Base-by-base conservation (phyloP, 768 basidiomycete species). In the Auricularia sp. region DNA sequence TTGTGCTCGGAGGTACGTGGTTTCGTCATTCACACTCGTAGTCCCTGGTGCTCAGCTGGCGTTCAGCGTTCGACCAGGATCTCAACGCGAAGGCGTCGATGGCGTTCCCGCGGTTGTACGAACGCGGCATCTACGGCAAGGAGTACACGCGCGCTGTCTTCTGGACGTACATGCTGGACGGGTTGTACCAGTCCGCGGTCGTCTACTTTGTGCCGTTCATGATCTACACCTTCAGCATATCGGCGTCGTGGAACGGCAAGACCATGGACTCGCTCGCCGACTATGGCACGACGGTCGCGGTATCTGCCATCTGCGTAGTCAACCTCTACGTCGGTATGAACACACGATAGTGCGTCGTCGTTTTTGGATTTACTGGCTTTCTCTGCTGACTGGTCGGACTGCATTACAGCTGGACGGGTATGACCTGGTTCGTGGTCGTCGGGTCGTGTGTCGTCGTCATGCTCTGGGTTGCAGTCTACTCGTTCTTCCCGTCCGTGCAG, bases 81-180 rank as follows among this genome's bases (percentile, higher is more conserved):
- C 81, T 96, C 70, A 92, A 94, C 71, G 88, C 91, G 21, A 84
- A 86, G 73, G 93, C 91, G 0, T 91, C 91, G 0, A 76, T 97
- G 36, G 93, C 93, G 5, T 97, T 91, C 77, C 96, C 96, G 4
- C 91, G 94, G 69, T 85, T 98, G n/a, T 98, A 98, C 73, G 80
- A 94, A 67, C 87, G 95, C 43, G 96, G 96, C 33, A 97, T 98
- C 67, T 85, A 88, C 16, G 93, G 95, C 23, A 79, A 94, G 16
- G 96, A 97, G 70, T 98, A 97, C 75, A 97, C 94, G 18, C 85
- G 92, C 10, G 67, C 78, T 62, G 93, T 91, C 77, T 98, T 98
- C 77, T 98, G 93, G 93, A 72, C 87, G 63, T 97, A 94, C 76
- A 97, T 98, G 91, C 73, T 84, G 6, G 96, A 98, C 72, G 95